A percentile compares a stretch with the other conserved stretches of the same genome.
These are phyloP conservation scores for Monilinia fructigena DNA, from an alignment of 2,329 filamentous ascomycete genomes.

Conservation along the genomic window DNA sequence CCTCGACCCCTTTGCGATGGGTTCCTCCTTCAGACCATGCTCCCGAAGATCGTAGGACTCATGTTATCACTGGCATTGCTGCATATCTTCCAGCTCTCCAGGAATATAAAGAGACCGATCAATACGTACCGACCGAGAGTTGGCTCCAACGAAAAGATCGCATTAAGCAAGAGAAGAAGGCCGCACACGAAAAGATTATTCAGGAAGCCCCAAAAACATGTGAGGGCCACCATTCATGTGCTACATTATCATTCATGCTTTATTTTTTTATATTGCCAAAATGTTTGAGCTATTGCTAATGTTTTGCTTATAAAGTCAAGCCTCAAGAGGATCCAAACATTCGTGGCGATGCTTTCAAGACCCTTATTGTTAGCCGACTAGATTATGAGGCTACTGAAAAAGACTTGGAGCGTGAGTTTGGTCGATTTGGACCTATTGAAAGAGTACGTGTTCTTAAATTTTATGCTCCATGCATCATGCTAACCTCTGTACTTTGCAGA, in stretches of 20 bases:
- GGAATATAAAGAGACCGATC: conserved; percentile 74
- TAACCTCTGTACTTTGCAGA: conserved; percentile 50
- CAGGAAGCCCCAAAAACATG: conserved; percentile 38
- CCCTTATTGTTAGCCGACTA: conserved; percentile 85
- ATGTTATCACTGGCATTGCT: conserved; percentile 69
- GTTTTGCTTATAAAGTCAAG: conserved; percentile 58
- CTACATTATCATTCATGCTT: conserved; percentile 31
- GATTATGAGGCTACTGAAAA: conserved; percentile 86
- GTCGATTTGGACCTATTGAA: conserved; percentile 90
- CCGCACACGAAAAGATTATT: conserved; percentile 55
- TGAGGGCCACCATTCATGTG: conserved; percentile 37
- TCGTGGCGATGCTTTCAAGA: conserved; percentile 91
- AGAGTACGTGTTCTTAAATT: conserved; percentile 56
- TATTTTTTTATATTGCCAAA: not conserved
- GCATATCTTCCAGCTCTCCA: conserved; percentile 71
- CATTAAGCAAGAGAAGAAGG: conserved; percentile 76
- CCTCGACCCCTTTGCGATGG: conserved; percentile 90
- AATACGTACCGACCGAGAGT: conserved; percentile 81
- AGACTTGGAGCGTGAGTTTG: conserved; percentile 91
- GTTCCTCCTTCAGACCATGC: conserved; percentile 79
- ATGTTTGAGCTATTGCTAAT: conserved; percentile 27
- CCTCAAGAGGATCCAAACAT: conserved; percentile 84
- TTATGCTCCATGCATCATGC: conserved; percentile 9
- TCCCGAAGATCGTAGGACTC: conserved; percentile 77
- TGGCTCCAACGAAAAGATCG: conserved; percentile 88